Evolutionary conservation across 352 stramenopile genomes (phyloP).

Genomic region (Lagenidium sp.): DNA sequence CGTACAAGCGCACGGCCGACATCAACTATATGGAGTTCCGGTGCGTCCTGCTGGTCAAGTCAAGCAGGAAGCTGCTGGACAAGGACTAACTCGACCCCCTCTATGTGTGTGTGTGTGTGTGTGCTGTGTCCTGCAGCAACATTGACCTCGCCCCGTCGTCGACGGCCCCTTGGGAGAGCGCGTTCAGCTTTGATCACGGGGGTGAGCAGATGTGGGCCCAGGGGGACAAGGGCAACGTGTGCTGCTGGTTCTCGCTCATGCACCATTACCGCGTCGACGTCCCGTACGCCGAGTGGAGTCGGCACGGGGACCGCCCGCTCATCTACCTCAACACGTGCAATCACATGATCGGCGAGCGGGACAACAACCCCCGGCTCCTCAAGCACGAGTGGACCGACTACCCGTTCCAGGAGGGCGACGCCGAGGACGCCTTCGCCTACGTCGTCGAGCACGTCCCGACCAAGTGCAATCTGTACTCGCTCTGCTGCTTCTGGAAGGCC

Average conservation of each 20-base stretch:
- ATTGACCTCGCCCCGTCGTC: slow-evolving; percentile 45
- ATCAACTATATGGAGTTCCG: slow-evolving; percentile 88
- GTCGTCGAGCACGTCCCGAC: slow-evolving; percentile 76
- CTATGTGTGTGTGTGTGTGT: neutral
- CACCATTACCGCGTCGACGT: slow-evolving; percentile 74
- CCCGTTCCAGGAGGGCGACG: slow-evolving; percentile 59
- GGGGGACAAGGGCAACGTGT: slow-evolving; percentile 72
- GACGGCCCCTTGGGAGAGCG: slow-evolving; percentile 37
- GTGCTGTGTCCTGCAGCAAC: slow-evolving; percentile 20
- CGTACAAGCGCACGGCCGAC: slow-evolving; percentile 82
- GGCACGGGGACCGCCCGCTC: slow-evolving; percentile 40
- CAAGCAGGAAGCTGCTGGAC: no score
- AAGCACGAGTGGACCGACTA: slow-evolving; percentile 84
- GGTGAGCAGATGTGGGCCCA: slow-evolving; percentile 78
- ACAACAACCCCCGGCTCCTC: slow-evolving; percentile 66
- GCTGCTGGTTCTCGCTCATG: slow-evolving; percentile 86
- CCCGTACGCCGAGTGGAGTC: slow-evolving; percentile 30
- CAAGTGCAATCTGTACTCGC: slow-evolving; percentile 86
- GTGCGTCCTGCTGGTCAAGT: no score
- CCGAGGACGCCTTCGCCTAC: slow-evolving; percentile 64
- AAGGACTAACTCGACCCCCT: neutral
- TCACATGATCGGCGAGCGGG: slow-evolving; percentile 81
- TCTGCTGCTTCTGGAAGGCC: slow-evolving; percentile 62
- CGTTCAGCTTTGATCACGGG: slow-evolving; percentile 69
- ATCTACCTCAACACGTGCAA: slow-evolving; percentile 88